Evolutionary conservation across 768 basidiomycete species (phyloP).

Genomic region (Suillus ampliporus): DNA sequence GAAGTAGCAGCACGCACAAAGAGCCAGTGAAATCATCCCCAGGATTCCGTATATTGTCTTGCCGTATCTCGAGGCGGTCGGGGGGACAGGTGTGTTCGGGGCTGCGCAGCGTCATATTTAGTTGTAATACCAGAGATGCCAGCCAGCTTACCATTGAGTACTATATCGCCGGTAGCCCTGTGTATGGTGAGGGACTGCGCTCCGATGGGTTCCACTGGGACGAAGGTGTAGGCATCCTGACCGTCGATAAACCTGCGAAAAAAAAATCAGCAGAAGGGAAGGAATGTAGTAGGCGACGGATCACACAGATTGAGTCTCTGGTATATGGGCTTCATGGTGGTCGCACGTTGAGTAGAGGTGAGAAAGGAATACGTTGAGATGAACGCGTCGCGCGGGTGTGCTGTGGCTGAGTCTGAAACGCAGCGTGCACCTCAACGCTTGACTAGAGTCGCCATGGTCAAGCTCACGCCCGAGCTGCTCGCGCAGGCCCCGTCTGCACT

Average conservation of each 20-base stretch:
- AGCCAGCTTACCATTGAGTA: conserved; percentile 62
- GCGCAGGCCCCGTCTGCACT: conserved; percentile 79
- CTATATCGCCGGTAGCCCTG: conserved; percentile 76
- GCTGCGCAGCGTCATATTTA: conserved; percentile 41
- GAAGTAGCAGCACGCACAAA: conserved; percentile 54
- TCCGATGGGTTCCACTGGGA: conserved; percentile 64
- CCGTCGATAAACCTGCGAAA: conserved; percentile 64
- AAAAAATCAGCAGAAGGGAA: conserved; percentile 19
- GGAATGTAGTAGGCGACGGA: not conserved
- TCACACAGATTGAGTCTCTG: conserved; percentile 75
- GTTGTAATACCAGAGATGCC: not conserved
- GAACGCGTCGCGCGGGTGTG: conserved; percentile 17
- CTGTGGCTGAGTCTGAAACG: conserved; percentile 43
- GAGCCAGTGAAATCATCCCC: conserved; percentile 75
- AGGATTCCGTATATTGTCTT: conserved; percentile 77
- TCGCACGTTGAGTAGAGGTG: conserved; percentile 20
- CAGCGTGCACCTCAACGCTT: conserved; percentile 12
- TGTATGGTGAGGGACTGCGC: conserved; percentile 74
- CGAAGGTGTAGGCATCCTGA: conserved; percentile 79
- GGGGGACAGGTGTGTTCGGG: conserved; percentile 57
- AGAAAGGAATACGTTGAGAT: conserved; percentile 19
- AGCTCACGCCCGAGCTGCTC: conserved; percentile 93
- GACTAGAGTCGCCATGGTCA: conserved; percentile 57
- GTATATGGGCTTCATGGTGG: conserved; percentile 70
- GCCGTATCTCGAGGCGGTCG: conserved; percentile 60